Conservation (phyloP, 2,329 filamentous ascomycete species). For the Aspergillus fijiensis region DNA sequence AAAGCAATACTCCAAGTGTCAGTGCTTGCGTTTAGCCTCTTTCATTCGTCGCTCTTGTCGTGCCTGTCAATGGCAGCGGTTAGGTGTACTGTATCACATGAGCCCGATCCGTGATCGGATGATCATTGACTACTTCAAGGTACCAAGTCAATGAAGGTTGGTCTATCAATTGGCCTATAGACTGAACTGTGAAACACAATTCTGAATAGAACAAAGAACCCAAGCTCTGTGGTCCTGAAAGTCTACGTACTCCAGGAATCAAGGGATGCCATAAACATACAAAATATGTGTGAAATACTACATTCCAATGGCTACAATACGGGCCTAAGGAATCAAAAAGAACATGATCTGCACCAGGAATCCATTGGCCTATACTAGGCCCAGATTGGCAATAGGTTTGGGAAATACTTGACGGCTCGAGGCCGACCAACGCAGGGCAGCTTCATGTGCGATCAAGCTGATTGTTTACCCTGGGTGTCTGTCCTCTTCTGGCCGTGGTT, state of each 20-base stretch:
- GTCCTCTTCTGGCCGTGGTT: neutral
- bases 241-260: neutral
- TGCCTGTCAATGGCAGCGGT: too few species aligned
- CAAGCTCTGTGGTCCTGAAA: neutral
- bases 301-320: neutral
- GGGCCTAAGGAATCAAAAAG: too few species aligned
- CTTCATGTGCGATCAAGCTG: neutral
- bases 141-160: neutral
- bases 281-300: neutral
- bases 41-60: too few species aligned
- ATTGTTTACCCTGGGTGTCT: neutral
- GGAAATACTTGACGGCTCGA: neutral
- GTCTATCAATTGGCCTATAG: neutral
- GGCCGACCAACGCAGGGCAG: neutral
- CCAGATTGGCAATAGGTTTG: neutral
- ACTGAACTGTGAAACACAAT: neutral
- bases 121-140: too few species aligned
- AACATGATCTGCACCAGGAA: neutral
- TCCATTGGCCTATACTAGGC: neutral
- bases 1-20: too few species aligned
- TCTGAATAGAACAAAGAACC: neutral
- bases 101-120: too few species aligned
- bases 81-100: too few species aligned
- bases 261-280: neutral
- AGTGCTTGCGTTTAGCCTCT: too few species aligned